Conservation (phyloP, 1,284 basidiomycete genomes). For the Sanghuangporus baumii region DNA sequence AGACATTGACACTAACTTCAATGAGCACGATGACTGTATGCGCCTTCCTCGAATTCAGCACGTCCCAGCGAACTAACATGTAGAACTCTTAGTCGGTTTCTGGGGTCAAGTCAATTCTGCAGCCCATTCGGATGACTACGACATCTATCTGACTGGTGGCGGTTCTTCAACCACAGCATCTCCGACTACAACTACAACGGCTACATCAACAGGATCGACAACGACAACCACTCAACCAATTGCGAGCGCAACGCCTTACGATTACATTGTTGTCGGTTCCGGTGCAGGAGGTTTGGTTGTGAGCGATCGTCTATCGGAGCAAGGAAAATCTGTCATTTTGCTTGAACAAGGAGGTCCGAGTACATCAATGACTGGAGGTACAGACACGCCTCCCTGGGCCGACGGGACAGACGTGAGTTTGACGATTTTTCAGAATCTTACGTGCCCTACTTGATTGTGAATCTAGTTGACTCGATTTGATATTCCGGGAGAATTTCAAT, state of each 20-base stretch:
- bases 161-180: constrained; percentile 27
- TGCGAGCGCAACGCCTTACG: constrained; percentile 43
- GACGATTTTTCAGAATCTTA: neutral
- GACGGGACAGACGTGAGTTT: constrained; percentile 39
- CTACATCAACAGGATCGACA: constrained; percentile 24
- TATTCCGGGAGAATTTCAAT: constrained; percentile 57
- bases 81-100: constrained; percentile 42
- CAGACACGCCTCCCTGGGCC: constrained; percentile 48
- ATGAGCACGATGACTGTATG: constrained; percentile 43
- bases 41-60: neutral
- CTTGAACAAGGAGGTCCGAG: constrained; percentile 59
- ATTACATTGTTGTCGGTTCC: constrained; percentile 58
- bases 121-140: constrained; percentile 45
- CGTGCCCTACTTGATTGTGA: neutral
- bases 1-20: constrained; percentile 33
- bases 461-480: constrained; percentile 57
- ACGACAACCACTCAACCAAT: constrained; percentile 34
- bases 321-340: constrained; percentile 56
- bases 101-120: constrained; percentile 45
- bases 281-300: constrained; percentile 44
- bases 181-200: constrained; percentile 22
- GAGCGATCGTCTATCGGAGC: constrained; percentile 54
- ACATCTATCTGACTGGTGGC: constrained; percentile 44
- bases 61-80: neutral
- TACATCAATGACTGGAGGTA: constrained; percentile 55